Evolutionary conservation across 768 basidiomycete species (phyloP), one percentile per base, ranked within the genome.

Genomic region (Gelatoporia subvermispora): DNA sequence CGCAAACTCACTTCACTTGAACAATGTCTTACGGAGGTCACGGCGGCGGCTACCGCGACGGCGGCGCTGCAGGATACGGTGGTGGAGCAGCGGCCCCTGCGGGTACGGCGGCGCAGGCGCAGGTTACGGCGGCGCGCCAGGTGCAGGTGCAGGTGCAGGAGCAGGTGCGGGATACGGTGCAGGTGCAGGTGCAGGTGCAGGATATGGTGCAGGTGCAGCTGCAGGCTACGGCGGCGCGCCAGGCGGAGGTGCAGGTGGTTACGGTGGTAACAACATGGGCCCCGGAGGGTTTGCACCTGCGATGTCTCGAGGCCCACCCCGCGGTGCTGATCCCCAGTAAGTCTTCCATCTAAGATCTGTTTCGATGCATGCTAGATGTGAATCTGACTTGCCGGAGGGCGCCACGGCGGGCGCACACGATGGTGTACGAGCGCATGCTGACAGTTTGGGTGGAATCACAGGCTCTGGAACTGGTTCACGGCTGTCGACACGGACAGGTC

Each of bases 281-380:
- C n/a, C n/a, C n/a, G n/a, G n/a, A n/a, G 64, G 70, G 13, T 72
- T 71, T 43, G 57, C 53, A 25, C 56, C 65, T 8, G 41, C 59
- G 23, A 25, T 41, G 18, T 55, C 57, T 17, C 61, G 61, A 15
- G 77, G 72, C 8, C 71, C 81, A 3, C 84, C 83, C 5, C 75
- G 79, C 9, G 86, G 84, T 24, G 82, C 82, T 13, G 88, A 91
- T 47, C 86, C 86, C 21, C 79, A 85, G 88, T 91, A 56, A 63
- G 84, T 69, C n/a, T n/a, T n/a, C n/a, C n/a, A 8, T 31, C n/a
- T 16, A 35, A 9, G 13, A 13, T 31, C 13, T 31, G 13, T 31
- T n/a, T n/a, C n/a, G n/a, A n/a, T n/a, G n/a, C n/a, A n/a, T n/a
- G n/a, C n/a, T n/a, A n/a, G n/a, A n/a, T n/a, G n/a, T n/a, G n/a